Evolutionary conservation across 495 filamentous ascomycete genomes (phyloP).

Genomic region (Chaetomidium leptoderma): DNA sequence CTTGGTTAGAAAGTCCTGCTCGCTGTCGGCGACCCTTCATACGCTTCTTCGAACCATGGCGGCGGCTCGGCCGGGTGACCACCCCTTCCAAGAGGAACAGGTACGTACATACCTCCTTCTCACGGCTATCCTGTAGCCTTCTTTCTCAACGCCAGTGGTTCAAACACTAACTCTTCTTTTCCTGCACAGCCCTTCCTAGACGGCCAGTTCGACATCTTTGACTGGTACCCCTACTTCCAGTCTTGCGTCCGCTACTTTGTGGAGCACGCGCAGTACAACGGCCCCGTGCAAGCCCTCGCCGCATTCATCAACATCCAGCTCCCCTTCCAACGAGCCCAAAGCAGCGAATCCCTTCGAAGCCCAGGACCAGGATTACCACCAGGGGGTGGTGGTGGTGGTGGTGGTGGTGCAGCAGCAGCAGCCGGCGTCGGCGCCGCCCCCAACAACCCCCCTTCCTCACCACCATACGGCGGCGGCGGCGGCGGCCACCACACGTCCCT

Average conservation of each 20-base stretch:
- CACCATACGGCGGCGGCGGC: background rate
- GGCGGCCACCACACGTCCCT: slow-evolving; percentile 57
- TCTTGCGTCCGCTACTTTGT: slow-evolving; percentile 91
- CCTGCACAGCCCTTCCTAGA: slow-evolving; percentile 36
- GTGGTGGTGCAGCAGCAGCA: slow-evolving; percentile 6
- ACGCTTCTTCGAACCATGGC: slow-evolving; percentile 22
- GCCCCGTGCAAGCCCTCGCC: slow-evolving; percentile 78
- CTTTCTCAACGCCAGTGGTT: background rate
- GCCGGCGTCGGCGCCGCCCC: background rate
- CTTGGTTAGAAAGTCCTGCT: background rate
- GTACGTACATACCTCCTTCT: slow-evolving; percentile 23
- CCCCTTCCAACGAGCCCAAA: slow-evolving; percentile 57
- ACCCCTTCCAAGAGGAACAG: slow-evolving; percentile 31
- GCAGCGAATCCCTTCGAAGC: slow-evolving; percentile 31
- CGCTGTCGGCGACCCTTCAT: background rate
- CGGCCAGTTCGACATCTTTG: slow-evolving; percentile 72
- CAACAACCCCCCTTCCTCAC: background rate
- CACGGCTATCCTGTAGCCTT: background rate
- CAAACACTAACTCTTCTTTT: background rate
- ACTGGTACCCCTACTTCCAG: slow-evolving; percentile 91
- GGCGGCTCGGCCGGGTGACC: slow-evolving; percentile 17
- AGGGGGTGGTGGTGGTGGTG: slow-evolving; percentile 29
- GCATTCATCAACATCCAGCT: slow-evolving; percentile 84
- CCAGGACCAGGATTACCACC: background rate
- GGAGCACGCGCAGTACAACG: slow-evolving; percentile 82